Base-by-base conservation (phyloP, 164 flowering plant genomes). In the Magnolia officinalis region DNA sequence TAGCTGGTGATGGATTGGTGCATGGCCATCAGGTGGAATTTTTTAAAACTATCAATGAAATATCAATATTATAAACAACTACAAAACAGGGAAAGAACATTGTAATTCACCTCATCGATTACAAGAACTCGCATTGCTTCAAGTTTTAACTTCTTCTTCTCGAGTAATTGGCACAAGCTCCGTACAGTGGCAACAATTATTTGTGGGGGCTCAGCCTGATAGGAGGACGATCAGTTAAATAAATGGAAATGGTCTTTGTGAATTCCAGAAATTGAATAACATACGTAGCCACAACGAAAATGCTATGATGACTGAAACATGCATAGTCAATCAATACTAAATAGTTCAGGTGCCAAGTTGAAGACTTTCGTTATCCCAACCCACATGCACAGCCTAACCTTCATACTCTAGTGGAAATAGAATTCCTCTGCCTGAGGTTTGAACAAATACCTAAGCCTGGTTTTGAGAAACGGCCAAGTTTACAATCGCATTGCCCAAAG, bases 191-290 rank as follows among this genome's bases (percentile, higher is more conserved):
- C 96, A 78, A 96, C 96, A 73, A 96, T 86, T 75, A 96, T 85
- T 13, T 88, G 82, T 31, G 97, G 99, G 70, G 99, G 98, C 78
- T 94, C 98, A 16, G 94, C 97, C 98, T 96, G 89, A 75, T 80
- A 84, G 52, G 70, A 77, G 19, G 63, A n/a, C 11, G 9, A 21
- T 55, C 18, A 16, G 13, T 55, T 55, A 11, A 19, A 51, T 13
- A 23, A 52, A 11, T 31, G 19, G 9, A 72, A 26, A 49, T 8
- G n/a, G 8, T n/a, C 18, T n/a, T 8, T 37, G 24, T 58, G 68
- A n/a, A 37, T 26, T 59, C 23, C 31, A 74, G 61, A 10, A 55
- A 55, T 55, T 11, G 18, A 55, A 55, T 16, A 55, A 55, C 61
- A 55, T 11, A 55, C 1, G 11, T 55, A 55, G 2, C 2, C 61